A percentile compares a stretch with the other conserved stretches of the same genome.
These are phyloP conservation scores for Filobasidium uniguttulatum DNA, from an alignment of 1,284 basidiomycete species.

Conservation along the genomic window DNA sequence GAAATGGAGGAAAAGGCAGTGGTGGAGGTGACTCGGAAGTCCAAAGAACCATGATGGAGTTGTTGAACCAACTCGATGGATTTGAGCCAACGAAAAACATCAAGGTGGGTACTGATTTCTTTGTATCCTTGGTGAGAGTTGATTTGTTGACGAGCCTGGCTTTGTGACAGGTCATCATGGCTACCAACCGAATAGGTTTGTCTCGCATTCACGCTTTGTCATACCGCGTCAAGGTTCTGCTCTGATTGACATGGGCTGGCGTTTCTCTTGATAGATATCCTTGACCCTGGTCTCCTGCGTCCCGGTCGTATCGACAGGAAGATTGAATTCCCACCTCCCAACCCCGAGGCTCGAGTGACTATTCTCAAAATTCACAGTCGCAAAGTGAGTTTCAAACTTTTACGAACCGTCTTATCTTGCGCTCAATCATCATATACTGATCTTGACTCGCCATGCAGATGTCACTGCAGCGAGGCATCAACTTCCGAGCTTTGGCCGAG, in stretches of 20 bases:
- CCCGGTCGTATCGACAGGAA: constrained; percentile 97
- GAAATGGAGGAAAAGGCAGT: constrained; percentile 77
- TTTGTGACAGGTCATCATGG: constrained; percentile 69
- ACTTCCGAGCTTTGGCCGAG: constrained; percentile 83
- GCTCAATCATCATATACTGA: constrained; percentile 1
- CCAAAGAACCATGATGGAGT: constrained; percentile 93
- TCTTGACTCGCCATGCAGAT: constrained; percentile 57
- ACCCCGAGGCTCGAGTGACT: constrained; percentile 89
- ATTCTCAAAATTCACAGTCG: constrained; percentile 95
- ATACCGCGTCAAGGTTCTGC: too few species aligned
- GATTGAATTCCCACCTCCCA: constrained; percentile 98
- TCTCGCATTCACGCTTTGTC: constrained; percentile 3
- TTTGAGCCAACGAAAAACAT: constrained; percentile 98
- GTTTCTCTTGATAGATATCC: constrained; percentile 53
- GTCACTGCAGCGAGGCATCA: constrained; percentile 95
- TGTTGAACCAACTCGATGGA: constrained; percentile 92
- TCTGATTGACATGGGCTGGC: not conserved
- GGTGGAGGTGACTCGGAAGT: constrained; percentile 91
- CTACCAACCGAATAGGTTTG: constrained; percentile 86
- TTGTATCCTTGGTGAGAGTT: not conserved
- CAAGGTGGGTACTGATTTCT: constrained; percentile 53
- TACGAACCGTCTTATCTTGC: not conserved
- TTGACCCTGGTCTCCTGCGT: constrained; percentile 84
- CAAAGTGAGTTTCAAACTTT: constrained; percentile 47
- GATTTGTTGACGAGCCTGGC: not conserved